A percentile compares a stretch with the other conserved stretches of the same genome.
Conservation (phyloP, 2,329 filamentous ascomycete genomes). For the Fusarium algeriense region DNA sequence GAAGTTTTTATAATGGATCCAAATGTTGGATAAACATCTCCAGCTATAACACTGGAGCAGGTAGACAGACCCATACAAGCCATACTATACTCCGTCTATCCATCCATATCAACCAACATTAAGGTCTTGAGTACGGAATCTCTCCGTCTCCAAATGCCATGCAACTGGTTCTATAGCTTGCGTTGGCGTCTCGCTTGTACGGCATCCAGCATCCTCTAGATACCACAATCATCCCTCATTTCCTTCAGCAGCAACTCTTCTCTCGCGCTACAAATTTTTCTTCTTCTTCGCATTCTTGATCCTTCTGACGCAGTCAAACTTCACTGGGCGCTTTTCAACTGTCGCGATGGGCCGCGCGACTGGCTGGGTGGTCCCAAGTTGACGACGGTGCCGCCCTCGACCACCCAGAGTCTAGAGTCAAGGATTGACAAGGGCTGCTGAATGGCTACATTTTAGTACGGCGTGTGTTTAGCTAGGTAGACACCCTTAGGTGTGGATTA, state of each 20-base stretch:
- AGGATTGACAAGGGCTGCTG: constrained; percentile 27
- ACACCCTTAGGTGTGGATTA: constrained; percentile 20
- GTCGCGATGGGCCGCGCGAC: constrained; percentile 29
- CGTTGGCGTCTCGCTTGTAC: constrained; percentile 22
- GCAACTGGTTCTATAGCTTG: constrained; percentile 16
- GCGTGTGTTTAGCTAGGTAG: constrained; percentile 16
- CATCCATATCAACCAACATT: constrained; percentile 5
- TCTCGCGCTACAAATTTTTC: not conserved
- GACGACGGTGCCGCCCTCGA: constrained; percentile 30
- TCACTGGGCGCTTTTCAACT: constrained; percentile 33
- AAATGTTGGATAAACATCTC: constrained; percentile 14
- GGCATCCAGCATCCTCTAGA: constrained; percentile 2
- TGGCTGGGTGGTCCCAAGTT: constrained; percentile 29
- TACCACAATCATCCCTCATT: not conserved
- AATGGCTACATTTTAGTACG: constrained; percentile 2
- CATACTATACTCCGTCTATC: not conserved
- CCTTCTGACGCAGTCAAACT: constrained; percentile 30
- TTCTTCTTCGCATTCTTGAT: constrained; percentile 21
- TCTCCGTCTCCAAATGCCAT: constrained; percentile 12
- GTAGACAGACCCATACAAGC: constrained; percentile 3
- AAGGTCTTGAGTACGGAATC: constrained; percentile 21
- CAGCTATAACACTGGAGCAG: constrained; percentile 9
- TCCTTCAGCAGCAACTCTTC: constrained; percentile 2
- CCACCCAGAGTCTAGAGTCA: constrained; percentile 33
- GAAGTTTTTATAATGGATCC: constrained; percentile 4